phyloP scores from a whole-genome alignment of 192 early-diverging fungal species.

The Coemansia sp. region DNA sequence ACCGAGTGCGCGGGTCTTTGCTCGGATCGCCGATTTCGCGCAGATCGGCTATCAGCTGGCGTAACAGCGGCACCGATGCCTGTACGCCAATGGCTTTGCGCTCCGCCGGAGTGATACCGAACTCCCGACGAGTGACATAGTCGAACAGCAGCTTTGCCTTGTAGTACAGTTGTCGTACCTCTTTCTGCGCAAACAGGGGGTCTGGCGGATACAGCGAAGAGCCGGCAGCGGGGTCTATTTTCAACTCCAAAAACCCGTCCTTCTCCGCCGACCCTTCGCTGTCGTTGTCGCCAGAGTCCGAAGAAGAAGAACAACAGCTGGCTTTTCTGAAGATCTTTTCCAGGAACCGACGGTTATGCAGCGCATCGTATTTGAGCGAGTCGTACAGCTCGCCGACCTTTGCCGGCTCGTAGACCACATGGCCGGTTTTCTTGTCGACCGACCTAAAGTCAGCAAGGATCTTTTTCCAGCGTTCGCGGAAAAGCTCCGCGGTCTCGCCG shows the following conservation, averaged over 20 bases:
- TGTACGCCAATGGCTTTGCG: constrained; percentile 83
- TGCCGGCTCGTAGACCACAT: constrained; percentile 68
- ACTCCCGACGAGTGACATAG: constrained; percentile 90
- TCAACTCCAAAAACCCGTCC: background rate
- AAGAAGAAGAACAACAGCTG: background rate
- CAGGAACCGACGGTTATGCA: constrained; percentile 88
- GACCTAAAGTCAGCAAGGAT: constrained; percentile 81
- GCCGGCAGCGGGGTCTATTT: background rate
- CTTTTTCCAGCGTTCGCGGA: constrained; percentile 96
- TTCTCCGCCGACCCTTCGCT: background rate
- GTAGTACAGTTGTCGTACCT: constrained; percentile 70
- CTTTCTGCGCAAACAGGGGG: constrained; percentile 50
- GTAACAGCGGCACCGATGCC: constrained; percentile 71
- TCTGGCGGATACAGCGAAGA: constrained; percentile 41
- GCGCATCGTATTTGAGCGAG: constrained; percentile 93
- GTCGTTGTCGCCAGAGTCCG: background rate
- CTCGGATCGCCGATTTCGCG: constrained; percentile 13
- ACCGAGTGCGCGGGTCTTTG: constrained; percentile 55
- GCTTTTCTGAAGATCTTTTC: constrained; percentile 60
- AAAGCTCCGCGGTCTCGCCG: constrained; percentile 76
- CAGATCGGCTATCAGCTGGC: constrained; percentile 76
- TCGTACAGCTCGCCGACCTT: constrained; percentile 93
- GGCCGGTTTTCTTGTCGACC: constrained; percentile 13
- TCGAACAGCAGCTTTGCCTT: constrained; percentile 87
- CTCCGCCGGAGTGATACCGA: constrained; percentile 80